These are phyloP conservation scores for Mycena rebaudengoi DNA, from an alignment of 768 basidiomycete genomes.

Conservation along the genomic window DNA sequence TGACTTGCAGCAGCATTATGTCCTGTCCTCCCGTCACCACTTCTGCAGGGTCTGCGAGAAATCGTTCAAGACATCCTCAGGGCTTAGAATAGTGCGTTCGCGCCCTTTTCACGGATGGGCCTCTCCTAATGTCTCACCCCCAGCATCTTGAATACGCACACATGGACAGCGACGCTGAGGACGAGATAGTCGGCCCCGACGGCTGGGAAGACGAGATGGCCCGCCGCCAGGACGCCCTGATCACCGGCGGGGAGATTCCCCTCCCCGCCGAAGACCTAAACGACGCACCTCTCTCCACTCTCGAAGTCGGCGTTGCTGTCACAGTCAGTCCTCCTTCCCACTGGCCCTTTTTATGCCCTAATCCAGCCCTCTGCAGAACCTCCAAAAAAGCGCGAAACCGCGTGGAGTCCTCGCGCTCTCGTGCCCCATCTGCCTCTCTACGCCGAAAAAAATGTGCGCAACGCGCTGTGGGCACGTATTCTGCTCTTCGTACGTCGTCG, in stretches of 20 bases:
- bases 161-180: conserved; percentile 36
- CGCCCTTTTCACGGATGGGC: no score
- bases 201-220: conserved; percentile 44
- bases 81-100: conserved; percentile 32
- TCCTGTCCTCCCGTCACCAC: conserved; percentile 37
- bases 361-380: not conserved
- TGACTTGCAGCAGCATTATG: conserved; percentile 34
- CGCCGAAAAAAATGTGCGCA: conserved; percentile 30
- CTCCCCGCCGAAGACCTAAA: conserved; percentile 11
- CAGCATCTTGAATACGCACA: conserved; percentile 39
- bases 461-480: conserved; percentile 44
- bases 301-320: not conserved
- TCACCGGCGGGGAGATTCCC: conserved; percentile 29
- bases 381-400: conserved; percentile 1
- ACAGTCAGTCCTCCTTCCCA: not conserved
- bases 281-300: not conserved
- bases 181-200: conserved; percentile 23
- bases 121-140: not conserved
- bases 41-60: conserved; percentile 41
- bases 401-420: conserved; percentile 21
- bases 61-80: conserved; percentile 37
- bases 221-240: conserved; percentile 29
- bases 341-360: not conserved
- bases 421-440: conserved; percentile 41
- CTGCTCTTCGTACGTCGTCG: conserved; percentile 42